These are phyloP conservation scores for Pilasporangium apinafurcum DNA, from an alignment of 352 stramenopile genomes.

Conservation along the genomic window DNA sequence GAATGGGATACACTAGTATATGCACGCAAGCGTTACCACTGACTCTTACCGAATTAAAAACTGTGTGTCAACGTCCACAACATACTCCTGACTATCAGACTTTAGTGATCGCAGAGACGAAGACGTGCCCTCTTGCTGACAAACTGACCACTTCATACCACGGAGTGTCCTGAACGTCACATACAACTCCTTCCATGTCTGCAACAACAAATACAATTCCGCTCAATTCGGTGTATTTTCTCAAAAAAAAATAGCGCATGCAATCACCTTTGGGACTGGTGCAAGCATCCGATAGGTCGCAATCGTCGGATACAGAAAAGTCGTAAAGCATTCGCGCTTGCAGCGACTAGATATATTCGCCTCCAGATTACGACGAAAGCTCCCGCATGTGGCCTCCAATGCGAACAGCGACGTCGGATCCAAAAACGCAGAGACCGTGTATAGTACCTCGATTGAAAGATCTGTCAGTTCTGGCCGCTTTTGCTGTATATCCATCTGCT, in stretches of 20 bases:
- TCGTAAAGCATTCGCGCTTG: slow-evolving; percentile 60
- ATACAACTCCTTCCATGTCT: slow-evolving; percentile 61
- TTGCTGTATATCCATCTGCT: no score
- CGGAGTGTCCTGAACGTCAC: slow-evolving; percentile 30
- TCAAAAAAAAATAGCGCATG: background rate
- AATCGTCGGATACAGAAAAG: slow-evolving; percentile 53
- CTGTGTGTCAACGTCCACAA: slow-evolving; percentile 17
- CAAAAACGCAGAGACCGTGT: slow-evolving; percentile 18
- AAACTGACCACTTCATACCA: slow-evolving; percentile 33
- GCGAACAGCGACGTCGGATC: slow-evolving; percentile 31
- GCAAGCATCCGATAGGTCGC: slow-evolving; percentile 56
- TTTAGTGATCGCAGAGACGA: slow-evolving; percentile 51
- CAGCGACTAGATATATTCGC: slow-evolving; percentile 24
- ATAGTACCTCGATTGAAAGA: slow-evolving; percentile 31
- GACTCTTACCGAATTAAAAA: slow-evolving; percentile 38
- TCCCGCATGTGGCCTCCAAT: slow-evolving; percentile 28
- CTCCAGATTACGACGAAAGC: slow-evolving; percentile 8
- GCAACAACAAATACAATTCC: background rate
- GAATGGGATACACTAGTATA: no score
- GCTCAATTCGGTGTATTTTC: background rate
- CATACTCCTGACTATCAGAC: slow-evolving; percentile 70
- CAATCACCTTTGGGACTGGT: slow-evolving; percentile 32
- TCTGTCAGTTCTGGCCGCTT: no score
- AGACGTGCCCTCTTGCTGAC: slow-evolving; percentile 30
- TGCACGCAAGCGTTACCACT: no score